phyloP scores from a whole-genome alignment of 805 yeast species.

The Kluyveromyces siamensis region DNA sequence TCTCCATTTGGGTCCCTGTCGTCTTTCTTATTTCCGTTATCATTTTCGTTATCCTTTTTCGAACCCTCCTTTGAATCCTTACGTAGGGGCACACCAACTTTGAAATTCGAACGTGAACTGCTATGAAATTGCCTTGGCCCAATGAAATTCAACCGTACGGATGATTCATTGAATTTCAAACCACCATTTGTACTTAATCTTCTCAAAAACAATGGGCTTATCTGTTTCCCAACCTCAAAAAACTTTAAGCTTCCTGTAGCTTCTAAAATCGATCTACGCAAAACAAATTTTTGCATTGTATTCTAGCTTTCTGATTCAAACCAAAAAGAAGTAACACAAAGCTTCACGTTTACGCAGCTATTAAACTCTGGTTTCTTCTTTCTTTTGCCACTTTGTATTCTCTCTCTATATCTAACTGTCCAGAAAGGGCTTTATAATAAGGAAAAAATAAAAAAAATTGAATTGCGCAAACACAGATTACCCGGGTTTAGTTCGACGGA shows the following conservation, averaged over 20 bases:
- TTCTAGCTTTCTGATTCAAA: neutral
- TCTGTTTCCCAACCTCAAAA: neutral
- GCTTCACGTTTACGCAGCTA: neutral
- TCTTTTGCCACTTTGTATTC: neutral
- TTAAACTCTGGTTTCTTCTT: neutral
- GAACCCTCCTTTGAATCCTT: neutral
- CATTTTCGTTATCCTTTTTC: conserved; percentile 7
- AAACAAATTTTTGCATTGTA: neutral
- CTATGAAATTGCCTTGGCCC: neutral
- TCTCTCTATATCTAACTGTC: neutral
- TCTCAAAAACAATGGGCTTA: neutral
- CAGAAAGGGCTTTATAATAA: neutral
- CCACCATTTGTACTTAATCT: neutral
- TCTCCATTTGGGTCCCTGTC: conserved; percentile 15
- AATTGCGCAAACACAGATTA: neutral
- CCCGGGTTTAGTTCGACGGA: neutral
- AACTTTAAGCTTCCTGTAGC: neutral
- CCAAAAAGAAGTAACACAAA: neutral
- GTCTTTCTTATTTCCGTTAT: conserved; percentile 11
- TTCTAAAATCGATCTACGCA: neutral
- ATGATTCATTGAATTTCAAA: neutral
- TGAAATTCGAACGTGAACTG: neutral
- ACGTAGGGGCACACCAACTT: neutral
- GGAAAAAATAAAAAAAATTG: neutral
- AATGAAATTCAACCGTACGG: neutral